Evolutionary conservation across 768 basidiomycete species (phyloP), one percentile per base, ranked within the genome.

Genomic region (Psilocybe azurescens): DNA sequence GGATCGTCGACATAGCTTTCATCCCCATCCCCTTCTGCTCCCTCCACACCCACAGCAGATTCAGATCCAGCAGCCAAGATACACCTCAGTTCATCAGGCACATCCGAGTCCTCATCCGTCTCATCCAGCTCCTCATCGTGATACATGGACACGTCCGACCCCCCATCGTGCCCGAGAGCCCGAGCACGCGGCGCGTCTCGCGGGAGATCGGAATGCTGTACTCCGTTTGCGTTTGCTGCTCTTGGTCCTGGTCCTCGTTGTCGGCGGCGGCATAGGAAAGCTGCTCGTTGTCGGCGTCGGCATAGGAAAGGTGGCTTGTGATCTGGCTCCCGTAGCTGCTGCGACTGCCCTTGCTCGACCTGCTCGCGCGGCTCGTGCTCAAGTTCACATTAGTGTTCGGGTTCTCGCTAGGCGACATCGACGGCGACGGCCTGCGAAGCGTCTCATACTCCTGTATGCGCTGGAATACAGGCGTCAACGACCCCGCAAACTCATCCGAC

Each of bases 11-110:
- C 24, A 33, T 18, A 48, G 7, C 8, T 44, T 13, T 53, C 13
- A 10, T 65, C 51, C 1, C 48, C 24, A 38, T 32, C 18, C 7
- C 38, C 11, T 11, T 28, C 24, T 20, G 11, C 46, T 24, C 28
- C 13, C 2, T 29, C 38, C 29, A 13, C 24, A 5, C 24, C 39
- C 28, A 39, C n/a, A 59, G 79, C 64, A 56, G 80, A 67, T 72
- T 77, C 69, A 70, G 51, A 71, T 53, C 76, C 72, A 20, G 69
- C 69, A 5, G 77, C 79, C 28, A 94, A 72, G 51, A 94, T 86
- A 24, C 79, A 78, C 64, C 87, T 86, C 58, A 94, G 71, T 72
- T 94, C 93, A 46, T 90, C 84, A 1, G 93, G 91, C n/a, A 93
- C 90, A 67, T 94, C 91, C 1, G 88, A 90, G 70, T 92, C 88